Conservation (phyloP, 352 stramenopile genomes). For the Phytopythium boreale region DNA sequence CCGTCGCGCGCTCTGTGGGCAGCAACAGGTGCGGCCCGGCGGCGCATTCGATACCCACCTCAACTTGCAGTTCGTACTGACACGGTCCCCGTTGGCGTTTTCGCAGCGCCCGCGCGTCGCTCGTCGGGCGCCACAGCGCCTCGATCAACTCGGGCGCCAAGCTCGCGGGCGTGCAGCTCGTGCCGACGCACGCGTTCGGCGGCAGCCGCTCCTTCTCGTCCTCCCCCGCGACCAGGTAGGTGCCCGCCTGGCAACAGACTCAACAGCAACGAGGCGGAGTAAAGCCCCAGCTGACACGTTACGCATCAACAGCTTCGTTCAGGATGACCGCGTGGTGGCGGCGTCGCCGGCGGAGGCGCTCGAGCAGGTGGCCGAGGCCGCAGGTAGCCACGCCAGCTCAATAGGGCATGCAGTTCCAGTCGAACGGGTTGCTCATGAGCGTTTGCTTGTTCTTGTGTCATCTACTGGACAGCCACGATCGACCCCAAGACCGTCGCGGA, state of each 20-base stretch:
- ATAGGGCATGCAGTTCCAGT: neutral
- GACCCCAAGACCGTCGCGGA: conserved; percentile 58
- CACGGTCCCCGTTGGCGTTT: neutral
- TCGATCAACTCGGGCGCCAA: conserved; percentile 18
- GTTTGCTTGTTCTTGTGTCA: neutral
- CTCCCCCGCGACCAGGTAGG: conserved; percentile 40
- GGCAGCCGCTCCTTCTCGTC: conserved; percentile 60
- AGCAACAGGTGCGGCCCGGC: conserved; percentile 16
- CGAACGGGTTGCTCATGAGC: neutral
- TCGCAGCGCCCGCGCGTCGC: neutral
- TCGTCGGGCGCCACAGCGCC: conserved; percentile 1
- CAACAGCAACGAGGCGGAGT: too few relatives aligned
- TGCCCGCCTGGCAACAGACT: neutral
- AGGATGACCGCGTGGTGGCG: conserved; percentile 46
- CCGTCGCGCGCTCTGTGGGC: conserved; percentile 22
- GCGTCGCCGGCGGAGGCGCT: conserved; percentile 38
- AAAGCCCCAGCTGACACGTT: neutral
- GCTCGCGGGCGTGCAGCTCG: conserved; percentile 41
- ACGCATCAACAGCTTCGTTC: conserved; percentile 19
- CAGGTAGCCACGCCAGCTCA: conserved; percentile 7
- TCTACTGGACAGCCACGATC: conserved; percentile 24
- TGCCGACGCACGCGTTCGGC: conserved; percentile 39
- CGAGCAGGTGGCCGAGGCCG: conserved; percentile 44
- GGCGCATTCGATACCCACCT: neutral
- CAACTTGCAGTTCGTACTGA: neutral